phyloP scores from a whole-genome alignment of 2,329 filamentous ascomycete genomes.

The Xylaria arbuscula region DNA sequence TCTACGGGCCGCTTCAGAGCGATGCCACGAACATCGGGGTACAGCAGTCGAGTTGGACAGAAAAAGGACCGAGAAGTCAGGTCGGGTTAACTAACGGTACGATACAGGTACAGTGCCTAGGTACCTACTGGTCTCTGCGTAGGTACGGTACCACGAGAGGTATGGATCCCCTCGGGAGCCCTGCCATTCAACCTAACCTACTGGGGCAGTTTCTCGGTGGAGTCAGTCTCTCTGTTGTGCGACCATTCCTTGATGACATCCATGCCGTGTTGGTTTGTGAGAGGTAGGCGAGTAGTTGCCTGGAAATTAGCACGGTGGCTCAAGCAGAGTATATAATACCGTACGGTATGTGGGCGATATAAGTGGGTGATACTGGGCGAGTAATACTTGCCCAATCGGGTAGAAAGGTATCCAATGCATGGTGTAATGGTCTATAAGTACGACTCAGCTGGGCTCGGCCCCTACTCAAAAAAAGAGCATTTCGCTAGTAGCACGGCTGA shows the following conservation, averaged over 20 bases:
- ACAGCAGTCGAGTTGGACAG: background rate
- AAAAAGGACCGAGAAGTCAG: constrained; percentile 25
- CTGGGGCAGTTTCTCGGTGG: constrained; percentile 25
- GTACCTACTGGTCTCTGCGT: constrained; percentile 1
- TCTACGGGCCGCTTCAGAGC: background rate
- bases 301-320: constrained; percentile 5
- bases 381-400: constrained; percentile 26
- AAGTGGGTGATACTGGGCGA: constrained; percentile 18
- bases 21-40: background rate
- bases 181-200: constrained; percentile 44
- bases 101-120: constrained; percentile 1
- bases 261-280: constrained; percentile 37
- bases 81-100: constrained; percentile 16
- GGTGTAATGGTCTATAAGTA: background rate
- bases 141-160: constrained; percentile 25
- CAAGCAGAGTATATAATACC: background rate
- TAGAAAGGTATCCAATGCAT: constrained; percentile 1
- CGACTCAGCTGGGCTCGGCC: constrained; percentile 6
- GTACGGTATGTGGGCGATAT: no score
- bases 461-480: background rate
- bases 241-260: constrained; percentile 30
- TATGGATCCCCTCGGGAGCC: constrained; percentile 22
- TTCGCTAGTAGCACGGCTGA: constrained; percentile 2
- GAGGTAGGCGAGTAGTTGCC: background rate
- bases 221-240: constrained; percentile 31